Base-by-base conservation (phyloP, 306 rosid genomes). In the Clitoria ternatea region DNA sequence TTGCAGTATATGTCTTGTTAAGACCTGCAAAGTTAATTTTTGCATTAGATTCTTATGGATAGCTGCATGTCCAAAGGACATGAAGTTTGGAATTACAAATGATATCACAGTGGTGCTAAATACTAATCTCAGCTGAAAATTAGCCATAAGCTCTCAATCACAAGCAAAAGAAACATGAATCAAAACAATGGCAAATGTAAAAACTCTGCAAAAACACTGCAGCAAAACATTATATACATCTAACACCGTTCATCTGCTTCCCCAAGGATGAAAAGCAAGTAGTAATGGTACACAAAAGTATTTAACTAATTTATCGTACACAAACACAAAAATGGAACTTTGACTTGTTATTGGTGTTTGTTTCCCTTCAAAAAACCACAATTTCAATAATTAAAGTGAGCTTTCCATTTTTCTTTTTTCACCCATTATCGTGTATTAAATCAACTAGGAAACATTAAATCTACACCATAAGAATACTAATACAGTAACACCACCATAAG, bases 1-100 rank as follows among this genome's bases (percentile, higher is more conserved):
- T 60, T 81, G 84, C 69, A 89, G 81, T 12, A 68, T 63, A 50
- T 89, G 79, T 77, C 97, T 92, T 26, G 96, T 87, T 64, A 87
- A 72, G 36, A 92, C 84, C 93, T 91, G 84, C 84, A 82, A n/a
- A n/a, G n/a, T n/a, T n/a, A n/a, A 27, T 13, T 1, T 15, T 45
- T 49, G 69, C 56, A 54, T 73, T 5, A 77, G 54, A n/a, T n/a
- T 61, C 45, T 35, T 23, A 22, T 20, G n/a, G n/a, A 61, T 53
- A 63, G 65, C 40, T 39, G 19, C 13, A 37, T 6, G 11, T 59
- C 27, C 30, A 40, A 54, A 29, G n/a, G n/a, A n/a, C n/a, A n/a
- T n/a, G n/a, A n/a, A n/a, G n/a, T n/a, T n/a, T n/a, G n/a, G n/a
- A n/a, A n/a, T n/a, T n/a, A n/a, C n/a, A n/a, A n/a, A n/a, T n/a